Evolutionary conservation across 2,329 filamentous ascomycete genomes (phyloP), one percentile per base, ranked within the genome.

Genomic region (Peltaster fructicola): DNA sequence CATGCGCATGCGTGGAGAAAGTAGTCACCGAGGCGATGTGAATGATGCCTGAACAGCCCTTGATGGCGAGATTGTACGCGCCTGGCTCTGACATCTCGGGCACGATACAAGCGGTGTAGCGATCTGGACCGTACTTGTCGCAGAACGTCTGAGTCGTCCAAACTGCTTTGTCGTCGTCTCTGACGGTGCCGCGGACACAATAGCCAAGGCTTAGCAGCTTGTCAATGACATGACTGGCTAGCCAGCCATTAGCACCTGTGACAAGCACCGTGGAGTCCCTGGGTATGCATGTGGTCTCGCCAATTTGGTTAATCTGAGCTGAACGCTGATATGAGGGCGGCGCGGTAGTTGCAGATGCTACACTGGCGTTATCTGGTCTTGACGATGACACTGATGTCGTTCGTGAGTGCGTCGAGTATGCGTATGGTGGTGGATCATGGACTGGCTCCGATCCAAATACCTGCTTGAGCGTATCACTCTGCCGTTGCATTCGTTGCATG

Each of bases 21-120:
- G 38, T 44, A 4, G 56, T 30, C 7, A 54, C 45, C 4, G 53
- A 51, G 0, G 61, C 61, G n/a, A 57, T 43, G 34, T 64, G 60
- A 13, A 54, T 41, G 22, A 64, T 47, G 6, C 54, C 57, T 2
- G 49, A 40, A 13, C 50, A 48, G 10, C 51, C 48, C 29, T 53
- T 47, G 22, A 60, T 34, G 4, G 48, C 52, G 10, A 46, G 33
- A 16, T 57, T 45, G 24, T 57, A 54, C 2, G 51, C 52, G 13
- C 46, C 43, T 1, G 43, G 22, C 1, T 39, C 37, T 2, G 41
- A 38, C 15, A 63, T 41, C 9, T 59, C 45, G 1, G 48, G 37
- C 2, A 64, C 45, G 2, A 48, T 29, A 5, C 50, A 42, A 3
- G 56, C 41, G 14, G 55, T 51, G 22, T 60, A 54, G 3, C 36